Base-by-base conservation (phyloP, 305 asterid genomes). In the Lippia alba region DNA sequence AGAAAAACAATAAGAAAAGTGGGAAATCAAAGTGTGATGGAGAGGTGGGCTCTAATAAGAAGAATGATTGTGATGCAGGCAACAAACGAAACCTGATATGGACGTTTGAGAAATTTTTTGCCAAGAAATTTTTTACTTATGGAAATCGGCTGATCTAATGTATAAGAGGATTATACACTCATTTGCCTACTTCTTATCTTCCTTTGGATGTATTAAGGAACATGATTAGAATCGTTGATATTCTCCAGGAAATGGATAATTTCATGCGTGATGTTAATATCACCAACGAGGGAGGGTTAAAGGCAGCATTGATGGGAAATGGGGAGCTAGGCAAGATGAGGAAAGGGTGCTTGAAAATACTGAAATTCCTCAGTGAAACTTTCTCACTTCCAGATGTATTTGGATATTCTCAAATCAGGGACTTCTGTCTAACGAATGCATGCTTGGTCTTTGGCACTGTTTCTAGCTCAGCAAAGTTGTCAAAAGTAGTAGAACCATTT, bases 371-470 rank as follows among this genome's bases (percentile, higher is more conserved):
- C 46, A 20, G 49, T 0, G 30, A 3, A 20, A 58, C 41, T 14
- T 65, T 79, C 53, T 20, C 61, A 12, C 75, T 84, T 58, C 84
- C 94, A 3, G 7, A 62, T 3, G 9, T 78, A 4, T 8, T 4
- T 1, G 69, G 64, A 0, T 7, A 33, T 10, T 8, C 34, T 39
- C 0, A 45, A 3, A 77, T 90, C 44, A 66, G 48, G 61, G 67
- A 45, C 18, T 85, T 85, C 58, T 87, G 89, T 77, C 67, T 87
- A 56, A 10, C 66, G 60, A 58, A 60, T 33, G 87, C 96, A 0
- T 39, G 67, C 54, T 68, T 89, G 32, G 66, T 87, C 1, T 89
- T 91, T 64, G 87, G 95, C 70, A 91, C 97, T 3, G 92, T 84
- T 66, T 86, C 95, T 16, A 83, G 87, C 80, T 78, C 97, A 0